Conservation (phyloP, 192 early-diverging fungal species). For the Coemansia sp. region DNA sequence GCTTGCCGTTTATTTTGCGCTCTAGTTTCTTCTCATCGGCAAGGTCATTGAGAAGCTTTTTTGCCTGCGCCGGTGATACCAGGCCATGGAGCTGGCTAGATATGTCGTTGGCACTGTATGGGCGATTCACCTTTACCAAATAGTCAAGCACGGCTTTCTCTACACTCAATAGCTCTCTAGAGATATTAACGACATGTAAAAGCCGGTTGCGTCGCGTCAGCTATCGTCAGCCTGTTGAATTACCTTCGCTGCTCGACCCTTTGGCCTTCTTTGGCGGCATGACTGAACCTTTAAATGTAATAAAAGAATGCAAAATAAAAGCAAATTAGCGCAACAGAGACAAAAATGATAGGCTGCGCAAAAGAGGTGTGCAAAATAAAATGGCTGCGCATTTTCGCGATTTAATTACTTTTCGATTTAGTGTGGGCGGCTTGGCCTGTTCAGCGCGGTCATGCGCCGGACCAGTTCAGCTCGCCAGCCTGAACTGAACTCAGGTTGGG, state of each 20-base stretch:
- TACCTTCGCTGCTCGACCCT: conserved; percentile 33
- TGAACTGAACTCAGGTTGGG: not conserved
- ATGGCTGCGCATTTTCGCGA: conserved; percentile 22
- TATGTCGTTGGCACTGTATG: conserved; percentile 51
- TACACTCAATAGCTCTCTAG: conserved; percentile 5
- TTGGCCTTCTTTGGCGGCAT: conserved; percentile 49
- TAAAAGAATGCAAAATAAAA: not conserved
- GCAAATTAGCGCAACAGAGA: not conserved
- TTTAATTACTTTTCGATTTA: not conserved
- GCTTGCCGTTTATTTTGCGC: conserved; percentile 46
- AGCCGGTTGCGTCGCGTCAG: not conserved
- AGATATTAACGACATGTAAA: not conserved
- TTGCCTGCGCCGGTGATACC: conserved; percentile 36
- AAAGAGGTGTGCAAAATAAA: not conserved
- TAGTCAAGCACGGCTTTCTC: conserved; percentile 37
- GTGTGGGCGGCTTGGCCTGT: too few relatives aligned
- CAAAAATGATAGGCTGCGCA: not conserved
- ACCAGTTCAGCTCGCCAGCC: too few relatives aligned
- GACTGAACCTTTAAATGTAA: not conserved
- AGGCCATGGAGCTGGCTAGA: conserved; percentile 52
- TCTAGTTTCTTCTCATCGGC: conserved; percentile 34
- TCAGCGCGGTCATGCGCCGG: too few relatives aligned
- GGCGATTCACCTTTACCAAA: conserved; percentile 37
- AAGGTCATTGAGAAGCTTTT: conserved; percentile 46
- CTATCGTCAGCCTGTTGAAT: not conserved